phyloP scores from a whole-genome alignment of 2,329 filamentous ascomycete species.

The Diaporthe aspalathi region DNA sequence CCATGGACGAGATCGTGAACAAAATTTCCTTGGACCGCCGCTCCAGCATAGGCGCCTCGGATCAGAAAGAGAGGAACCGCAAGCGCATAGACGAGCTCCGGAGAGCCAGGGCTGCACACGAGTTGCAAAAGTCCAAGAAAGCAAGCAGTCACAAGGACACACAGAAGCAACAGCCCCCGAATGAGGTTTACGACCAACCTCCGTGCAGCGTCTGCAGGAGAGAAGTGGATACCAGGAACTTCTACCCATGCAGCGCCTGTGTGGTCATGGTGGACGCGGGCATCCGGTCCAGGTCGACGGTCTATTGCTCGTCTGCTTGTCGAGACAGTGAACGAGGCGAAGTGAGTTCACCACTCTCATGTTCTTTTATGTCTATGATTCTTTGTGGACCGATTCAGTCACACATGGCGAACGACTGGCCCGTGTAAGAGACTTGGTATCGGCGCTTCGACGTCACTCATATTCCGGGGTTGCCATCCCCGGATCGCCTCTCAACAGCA shows the following conservation, averaged over 20 bases:
- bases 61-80: conserved; percentile 45
- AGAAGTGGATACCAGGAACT: conserved; percentile 41
- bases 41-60: conserved; percentile 40
- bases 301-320: conserved; percentile 47
- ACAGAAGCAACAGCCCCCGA: conserved; percentile 36
- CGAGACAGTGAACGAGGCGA: conserved; percentile 42
- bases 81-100: conserved; percentile 46
- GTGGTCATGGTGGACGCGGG: conserved; percentile 42
- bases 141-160: conserved; percentile 36
- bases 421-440: neutral
- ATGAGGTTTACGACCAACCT: conserved; percentile 45
- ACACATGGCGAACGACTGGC: neutral
- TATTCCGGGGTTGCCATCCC: no score
- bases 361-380: neutral
- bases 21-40: conserved; percentile 43
- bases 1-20: conserved; percentile 45
- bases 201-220: conserved; percentile 44
- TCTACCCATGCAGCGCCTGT: conserved; percentile 45
- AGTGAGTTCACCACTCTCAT: neutral
- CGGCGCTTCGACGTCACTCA: neutral
- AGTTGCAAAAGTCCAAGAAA: conserved; percentile 46
- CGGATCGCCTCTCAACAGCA: neutral
- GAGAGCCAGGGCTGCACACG: conserved; percentile 43
- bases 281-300: conserved; percentile 40
- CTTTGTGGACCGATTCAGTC: neutral